Evolutionary conservation across 2,329 filamentous ascomycete species (phyloP).

Genomic region (Penicillium psychrosexuale): DNA sequence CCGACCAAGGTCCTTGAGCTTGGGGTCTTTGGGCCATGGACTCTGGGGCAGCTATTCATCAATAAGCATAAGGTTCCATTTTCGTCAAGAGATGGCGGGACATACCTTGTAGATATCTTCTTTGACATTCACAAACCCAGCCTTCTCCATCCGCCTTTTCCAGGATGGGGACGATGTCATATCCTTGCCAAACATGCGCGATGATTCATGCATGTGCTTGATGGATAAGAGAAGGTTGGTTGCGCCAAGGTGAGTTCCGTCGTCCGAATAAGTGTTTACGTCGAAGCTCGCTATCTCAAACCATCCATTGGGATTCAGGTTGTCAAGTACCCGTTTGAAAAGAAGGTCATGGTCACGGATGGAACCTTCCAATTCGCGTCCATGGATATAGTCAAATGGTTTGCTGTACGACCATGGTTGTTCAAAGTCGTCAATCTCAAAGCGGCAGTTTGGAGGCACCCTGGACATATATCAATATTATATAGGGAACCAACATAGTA

Average conservation of each 20-base stretch:
- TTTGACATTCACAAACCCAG: slow-evolving; percentile 54
- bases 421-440: slow-evolving; percentile 36
- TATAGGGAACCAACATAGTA: background rate
- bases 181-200: slow-evolving; percentile 34
- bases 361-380: slow-evolving; percentile 31
- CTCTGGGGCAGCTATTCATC: slow-evolving; percentile 47
- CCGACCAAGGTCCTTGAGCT: slow-evolving; percentile 52
- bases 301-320: slow-evolving; percentile 29
- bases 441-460: slow-evolving; percentile 36
- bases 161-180: slow-evolving; percentile 34
- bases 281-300: slow-evolving; percentile 63
- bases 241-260: slow-evolving; percentile 29
- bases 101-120: slow-evolving; percentile 47
- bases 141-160: slow-evolving; percentile 47
- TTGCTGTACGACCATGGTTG: slow-evolving; percentile 28
- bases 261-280: slow-evolving; percentile 82
- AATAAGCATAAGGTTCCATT: background rate
- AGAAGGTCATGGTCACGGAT: slow-evolving; percentile 29
- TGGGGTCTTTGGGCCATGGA: slow-evolving; percentile 52
- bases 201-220: slow-evolving; percentile 30
- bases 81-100: background rate
- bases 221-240: slow-evolving; percentile 23
- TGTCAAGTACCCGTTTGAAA: slow-evolving; percentile 25
- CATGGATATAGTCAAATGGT: slow-evolving; percentile 34
- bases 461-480: slow-evolving; percentile 9